phyloP scores from a whole-genome alignment of 2,329 filamentous ascomycete genomes.

The Trichoderma atroviride region DNA sequence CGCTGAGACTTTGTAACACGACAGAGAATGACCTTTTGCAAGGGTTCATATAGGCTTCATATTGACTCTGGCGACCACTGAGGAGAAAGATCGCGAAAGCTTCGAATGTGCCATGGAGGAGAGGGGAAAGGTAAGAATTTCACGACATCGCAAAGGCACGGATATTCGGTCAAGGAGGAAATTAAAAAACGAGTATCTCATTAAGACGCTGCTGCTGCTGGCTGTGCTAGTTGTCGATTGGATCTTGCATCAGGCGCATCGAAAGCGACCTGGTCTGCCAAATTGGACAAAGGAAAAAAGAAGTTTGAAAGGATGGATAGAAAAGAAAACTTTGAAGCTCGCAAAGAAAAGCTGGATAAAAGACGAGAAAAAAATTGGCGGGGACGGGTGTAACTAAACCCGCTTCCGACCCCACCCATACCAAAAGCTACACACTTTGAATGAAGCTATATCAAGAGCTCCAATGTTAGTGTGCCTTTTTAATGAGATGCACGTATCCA shows the following conservation, averaged over 20 bases:
- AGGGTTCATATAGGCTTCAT: constrained; percentile 76
- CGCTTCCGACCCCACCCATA: constrained; percentile 3
- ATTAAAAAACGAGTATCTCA: neutral
- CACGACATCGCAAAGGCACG: constrained; percentile 11
- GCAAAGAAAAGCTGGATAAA: neutral
- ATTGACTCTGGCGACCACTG: constrained; percentile 84
- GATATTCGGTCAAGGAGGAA: neutral
- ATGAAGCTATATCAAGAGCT: neutral
- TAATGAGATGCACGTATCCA: neutral
- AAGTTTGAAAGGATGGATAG: neutral
- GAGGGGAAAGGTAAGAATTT: neutral
- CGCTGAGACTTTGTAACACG: constrained; percentile 87
- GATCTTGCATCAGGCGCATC: neutral
- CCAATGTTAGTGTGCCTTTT: neutral
- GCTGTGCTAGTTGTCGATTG: neutral
- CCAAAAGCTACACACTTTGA: neutral
- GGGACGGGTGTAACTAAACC: constrained; percentile 16
- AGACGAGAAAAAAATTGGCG: neutral
- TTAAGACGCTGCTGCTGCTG: constrained; percentile 3
- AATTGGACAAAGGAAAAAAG: neutral
- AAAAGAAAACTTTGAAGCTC: neutral
- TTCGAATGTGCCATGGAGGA: constrained; percentile 82
- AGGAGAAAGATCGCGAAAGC: constrained; percentile 69
- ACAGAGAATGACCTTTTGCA: constrained; percentile 89
- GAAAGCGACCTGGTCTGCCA: neutral